Evolutionary conservation across 495 filamentous ascomycete species (phyloP), one percentile per base, ranked within the genome.

Genomic region (Xylaria acuta): DNA sequence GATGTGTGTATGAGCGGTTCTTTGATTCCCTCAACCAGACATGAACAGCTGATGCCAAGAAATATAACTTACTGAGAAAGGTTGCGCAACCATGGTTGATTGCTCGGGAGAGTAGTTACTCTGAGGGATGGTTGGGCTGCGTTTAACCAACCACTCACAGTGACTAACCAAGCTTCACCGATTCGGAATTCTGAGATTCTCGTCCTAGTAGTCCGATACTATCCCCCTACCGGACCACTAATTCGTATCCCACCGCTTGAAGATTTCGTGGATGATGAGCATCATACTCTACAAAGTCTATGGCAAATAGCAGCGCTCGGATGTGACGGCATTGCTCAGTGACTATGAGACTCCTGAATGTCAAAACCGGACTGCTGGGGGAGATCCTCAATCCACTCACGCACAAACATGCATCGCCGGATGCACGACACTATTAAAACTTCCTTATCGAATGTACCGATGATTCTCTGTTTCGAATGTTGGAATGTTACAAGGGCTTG

Each of bases 371-470:
- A 12, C 5, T 56, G 12, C 18, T 56, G 53, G 53, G 32, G 27
- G 53, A 56, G 53, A 18, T 32, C 16, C 53, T 56, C 53, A 56
- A 56, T 27, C 53, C 53, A 16, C 25, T 30, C 27, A 56, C 53
- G 1, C 27, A 56, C 25, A 56, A 56, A 56, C 32, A 56, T 32
- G 53, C 53, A 32, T 56, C 27, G 53, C 53, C 53, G 27, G 14
- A 30, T 56, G 53, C 12, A 56, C 53, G 25, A 3, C 25, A 56
- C 27, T 56, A 16, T 56, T 27, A 6, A 56, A 56, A 18, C 25
- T 32, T 16, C 53, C 53, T 32, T 14, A 56, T 56, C 53, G 53
- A 18, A 56, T 56, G 53, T 56, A 56, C 53, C 53, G 53, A 25
- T 25, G 32, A 32, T 56, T 56, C 14, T 56, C 53, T 18, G 53